Base-by-base conservation (phyloP, 441 rosid species). In the Omphalea diandra region DNA sequence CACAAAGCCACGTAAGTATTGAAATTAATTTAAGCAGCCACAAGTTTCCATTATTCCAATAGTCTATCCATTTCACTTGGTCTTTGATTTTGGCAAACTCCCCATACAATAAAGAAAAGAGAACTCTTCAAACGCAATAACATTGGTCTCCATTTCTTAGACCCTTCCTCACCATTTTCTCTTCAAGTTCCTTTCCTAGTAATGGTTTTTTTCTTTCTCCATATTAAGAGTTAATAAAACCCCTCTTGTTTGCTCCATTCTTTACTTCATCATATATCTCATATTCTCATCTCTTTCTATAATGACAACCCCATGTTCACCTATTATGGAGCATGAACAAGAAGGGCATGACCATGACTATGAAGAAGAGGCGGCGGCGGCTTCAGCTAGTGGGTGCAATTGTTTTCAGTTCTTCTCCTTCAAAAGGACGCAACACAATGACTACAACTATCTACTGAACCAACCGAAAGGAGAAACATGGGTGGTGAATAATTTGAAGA, bases 401-500 rank as follows among this genome's bases (percentile, higher is more conserved):
- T 85, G 87, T 50, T 84, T 78, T 17, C 60, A 73, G 1, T 18
- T 79, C 71, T 78, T 80, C 70, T 35, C 59, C 29, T 68, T 79
- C 73, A 71, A 59, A 18, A 70, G 75, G 82, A 36, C 66, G 52
- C 72, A 24, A 52, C 7, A 14, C 65, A 10, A 53, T 15, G 50
- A 69, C 46, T 6, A 56, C 31, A 53, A 17, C 7, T 36, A 63
- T 33, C 29, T 69, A 15, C 41, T 65, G 76, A 68, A 74, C 60
- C 70, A 69, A n/a, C n/a, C n/a, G 10, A 32, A 33, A 1, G 24
- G 67, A 32, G 83, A 76, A 24, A 22, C 76, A 56, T 86, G 88
- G 90, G 18, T 63, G 76, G 56, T 41, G 67, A 63, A n/a, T 44
- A 79, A 80, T 70, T 46, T 82, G 70, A 84, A 79, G 82, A 70